Conservation (phyloP, 805 yeast genomes). For the Candida coquimbonensis region DNA sequence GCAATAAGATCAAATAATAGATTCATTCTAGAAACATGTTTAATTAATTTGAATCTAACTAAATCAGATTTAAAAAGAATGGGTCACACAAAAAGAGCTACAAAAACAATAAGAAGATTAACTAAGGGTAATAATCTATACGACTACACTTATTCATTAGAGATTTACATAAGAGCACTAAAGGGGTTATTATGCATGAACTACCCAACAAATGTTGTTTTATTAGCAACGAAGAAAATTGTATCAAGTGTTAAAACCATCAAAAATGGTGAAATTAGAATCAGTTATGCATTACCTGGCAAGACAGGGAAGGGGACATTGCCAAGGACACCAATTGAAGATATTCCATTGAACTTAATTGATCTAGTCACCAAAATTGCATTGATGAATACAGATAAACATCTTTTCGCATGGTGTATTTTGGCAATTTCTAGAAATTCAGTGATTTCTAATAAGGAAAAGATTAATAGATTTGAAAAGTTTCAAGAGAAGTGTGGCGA, state of each 20-base stretch:
- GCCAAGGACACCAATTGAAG: not conserved
- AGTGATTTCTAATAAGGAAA: not conserved
- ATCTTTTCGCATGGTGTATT: conserved; percentile 12
- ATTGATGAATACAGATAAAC: conserved; percentile 3
- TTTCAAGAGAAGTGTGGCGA: not conserved
- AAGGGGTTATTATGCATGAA: conserved; percentile 4
- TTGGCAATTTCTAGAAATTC: not conserved
- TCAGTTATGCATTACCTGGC: not conserved
- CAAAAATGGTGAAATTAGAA: conserved; percentile 1
- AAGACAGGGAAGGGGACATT: not conserved
- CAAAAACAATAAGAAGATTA: conserved; percentile 1
- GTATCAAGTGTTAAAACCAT: not conserved
- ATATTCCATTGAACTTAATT: conserved; percentile 10
- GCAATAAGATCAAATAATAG: conserved; percentile 3
- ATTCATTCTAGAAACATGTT: conserved; percentile 4
- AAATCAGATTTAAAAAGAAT: not conserved
- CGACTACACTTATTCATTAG: conserved; percentile 3
- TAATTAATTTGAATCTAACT: conserved; percentile 3
- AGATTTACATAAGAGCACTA: conserved; percentile 1
- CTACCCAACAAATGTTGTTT: not conserved
- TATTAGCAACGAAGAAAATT: conserved; percentile 4
- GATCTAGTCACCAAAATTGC: conserved; percentile 7
- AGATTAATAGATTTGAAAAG: not conserved
- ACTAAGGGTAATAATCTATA: not conserved
- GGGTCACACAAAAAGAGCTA: conserved; percentile 1